Base-by-base conservation (phyloP, 352 stramenopile genomes). In the Phytophthora nicotianae region DNA sequence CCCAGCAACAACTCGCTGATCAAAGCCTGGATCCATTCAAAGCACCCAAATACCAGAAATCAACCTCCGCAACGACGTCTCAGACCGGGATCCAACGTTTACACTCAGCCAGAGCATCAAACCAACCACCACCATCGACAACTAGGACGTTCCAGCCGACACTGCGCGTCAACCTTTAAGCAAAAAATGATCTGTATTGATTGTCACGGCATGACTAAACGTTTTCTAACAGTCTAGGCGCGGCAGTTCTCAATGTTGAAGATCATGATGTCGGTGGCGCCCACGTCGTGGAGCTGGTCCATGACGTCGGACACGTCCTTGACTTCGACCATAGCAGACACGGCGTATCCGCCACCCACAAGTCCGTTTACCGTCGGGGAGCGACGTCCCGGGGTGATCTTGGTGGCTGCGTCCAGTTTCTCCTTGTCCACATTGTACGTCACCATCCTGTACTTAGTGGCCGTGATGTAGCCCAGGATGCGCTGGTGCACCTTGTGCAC, bases 391-490 rank as follows among this genome's bases (percentile, higher is more conserved):
- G 95, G 96, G 42, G 97, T 98, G 58, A 99, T 95, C 57, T 70
- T 58, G 24, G 89, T 89, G 7, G 96, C 93, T 38, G 74, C 57
- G 7, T 96, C 73, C 19, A 99, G 72, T 63, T 97, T 88, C 13
- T 96, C 85, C 58, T 90, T 81, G 58, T 75, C 70, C 65, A 99
- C 89, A 75, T 99, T 99, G 87, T 99, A 99, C 58, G 95, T 93
- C 48, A 99, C 87, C 96, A 99, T 99, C 40, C 97, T 84, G 81
- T 98, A 99, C 76, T 98, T 98, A 62, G 83, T 97, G 10, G 96
- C 95, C n/a, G 95, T 97, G 58, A 98, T 96, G 77, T 96, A 99
- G 40, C 97, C 97, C 50, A 99, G 72, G 55, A 99, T 97, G 42
- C 97, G 93, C 68, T 97, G 89, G 69, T 94, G 83, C 41, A 97